These are phyloP conservation scores for Cladophialophora immunda DNA, from an alignment of 2,329 filamentous ascomycete species.

Conservation along the genomic window DNA sequence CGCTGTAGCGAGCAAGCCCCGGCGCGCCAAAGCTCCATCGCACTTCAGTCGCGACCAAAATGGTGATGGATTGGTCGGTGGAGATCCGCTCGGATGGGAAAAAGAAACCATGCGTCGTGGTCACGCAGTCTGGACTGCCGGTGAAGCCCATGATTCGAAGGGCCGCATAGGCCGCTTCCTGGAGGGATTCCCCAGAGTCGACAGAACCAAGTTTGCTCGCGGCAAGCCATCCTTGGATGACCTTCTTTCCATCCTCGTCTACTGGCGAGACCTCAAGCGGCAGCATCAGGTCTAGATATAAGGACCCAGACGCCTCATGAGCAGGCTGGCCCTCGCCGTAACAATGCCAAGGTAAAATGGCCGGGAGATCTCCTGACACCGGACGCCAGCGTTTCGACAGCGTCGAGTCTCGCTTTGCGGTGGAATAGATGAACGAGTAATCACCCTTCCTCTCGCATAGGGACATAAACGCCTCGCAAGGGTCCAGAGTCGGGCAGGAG, in stretches of 20 bases:
- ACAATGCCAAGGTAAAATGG: slow-evolving; percentile 25
- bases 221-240: slow-evolving; percentile 12
- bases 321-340: slow-evolving; percentile 17
- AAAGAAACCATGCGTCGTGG: slow-evolving; percentile 12
- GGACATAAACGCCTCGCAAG: slow-evolving; percentile 25
- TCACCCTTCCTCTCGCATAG: slow-evolving; percentile 28
- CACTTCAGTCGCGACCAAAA: slow-evolving; percentile 12
- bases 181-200: not conserved
- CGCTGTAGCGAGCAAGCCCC: slow-evolving; percentile 6
- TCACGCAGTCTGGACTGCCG: slow-evolving; percentile 12
- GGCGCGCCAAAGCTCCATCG: slow-evolving; percentile 17
- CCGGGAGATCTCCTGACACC: slow-evolving; percentile 15
- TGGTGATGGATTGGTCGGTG: not conserved
- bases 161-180: slow-evolving; percentile 7
- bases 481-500: not conserved
- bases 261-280: not conserved
- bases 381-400: slow-evolving; percentile 26
- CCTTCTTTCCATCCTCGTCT: not conserved
- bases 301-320: not conserved
- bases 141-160: slow-evolving; percentile 18
- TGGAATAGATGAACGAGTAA: slow-evolving; percentile 30
- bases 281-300: slow-evolving; percentile 18
- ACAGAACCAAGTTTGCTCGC: slow-evolving; percentile 9
- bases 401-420: slow-evolving; percentile 15
- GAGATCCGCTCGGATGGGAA: slow-evolving; percentile 2